A percentile compares a stretch with the other conserved stretches of the same genome.
phyloP scores from a whole-genome alignment of 2,329 filamentous ascomycete species.

The Fusarium temperatum region DNA sequence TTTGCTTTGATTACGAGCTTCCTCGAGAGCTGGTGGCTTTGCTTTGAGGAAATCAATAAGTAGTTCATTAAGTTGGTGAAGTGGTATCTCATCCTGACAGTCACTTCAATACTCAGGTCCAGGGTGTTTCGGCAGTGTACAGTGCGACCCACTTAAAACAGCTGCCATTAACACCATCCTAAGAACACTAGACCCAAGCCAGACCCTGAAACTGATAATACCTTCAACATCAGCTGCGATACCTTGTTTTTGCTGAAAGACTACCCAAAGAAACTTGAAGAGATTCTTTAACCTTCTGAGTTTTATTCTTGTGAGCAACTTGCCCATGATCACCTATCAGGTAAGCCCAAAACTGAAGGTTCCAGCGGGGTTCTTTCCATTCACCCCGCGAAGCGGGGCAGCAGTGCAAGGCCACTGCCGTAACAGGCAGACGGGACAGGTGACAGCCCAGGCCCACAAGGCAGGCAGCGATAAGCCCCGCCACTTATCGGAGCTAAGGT shows the following conservation, averaged over 20 bases:
- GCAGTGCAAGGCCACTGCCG: slow-evolving; percentile 38
- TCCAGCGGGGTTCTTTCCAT: not conserved
- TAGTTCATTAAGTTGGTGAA: not conserved
- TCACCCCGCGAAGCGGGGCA: slow-evolving; percentile 44
- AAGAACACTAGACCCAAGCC: not conserved
- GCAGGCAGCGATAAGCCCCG: slow-evolving; percentile 44
- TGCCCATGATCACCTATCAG: not conserved
- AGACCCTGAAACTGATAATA: slow-evolving; percentile 17
- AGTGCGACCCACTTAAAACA: slow-evolving; percentile 21
- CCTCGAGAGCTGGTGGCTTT: not conserved
- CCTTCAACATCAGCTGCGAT: not conserved
- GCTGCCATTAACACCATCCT: not conserved
- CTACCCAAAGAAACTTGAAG: not conserved
- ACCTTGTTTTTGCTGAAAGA: not conserved
- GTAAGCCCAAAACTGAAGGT: not conserved
- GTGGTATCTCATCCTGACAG: not conserved
- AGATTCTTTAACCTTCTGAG: not conserved
- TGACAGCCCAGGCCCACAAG: slow-evolving; percentile 15
- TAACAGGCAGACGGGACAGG: slow-evolving; percentile 44
- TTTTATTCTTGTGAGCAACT: not conserved
- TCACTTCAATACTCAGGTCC: not conserved
- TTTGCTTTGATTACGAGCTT: not conserved
- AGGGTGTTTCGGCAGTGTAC: slow-evolving; percentile 18
- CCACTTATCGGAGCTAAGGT: slow-evolving; percentile 37
- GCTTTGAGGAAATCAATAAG: not conserved